Base-by-base conservation (phyloP, 352 stramenopile species). In the Phytopythium mirpurense region DNA sequence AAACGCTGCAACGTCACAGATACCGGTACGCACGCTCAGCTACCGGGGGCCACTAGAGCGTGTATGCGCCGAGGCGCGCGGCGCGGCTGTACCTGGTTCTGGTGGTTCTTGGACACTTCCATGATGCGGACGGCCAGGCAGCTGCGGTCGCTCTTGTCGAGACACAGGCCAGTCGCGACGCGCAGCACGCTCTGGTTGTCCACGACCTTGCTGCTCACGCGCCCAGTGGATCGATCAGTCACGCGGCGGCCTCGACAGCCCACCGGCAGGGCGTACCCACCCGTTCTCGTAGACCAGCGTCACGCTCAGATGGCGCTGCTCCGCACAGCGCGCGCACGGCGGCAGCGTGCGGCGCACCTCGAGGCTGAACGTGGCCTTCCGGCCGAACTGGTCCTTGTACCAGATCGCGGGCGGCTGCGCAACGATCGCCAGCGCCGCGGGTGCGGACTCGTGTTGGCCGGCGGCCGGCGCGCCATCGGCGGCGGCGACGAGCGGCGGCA, bases 61-160 rank as follows among this genome's bases (percentile, higher is more conserved):
- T n/a, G n/a, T n/a, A n/a, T n/a, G n/a, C n/a, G n/a, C n/a, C n/a
- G n/a, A n/a, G n/a, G n/a, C n/a, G n/a, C n/a, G n/a, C n/a, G n/a
- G n/a, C n/a, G n/a, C n/a, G n/a, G n/a, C n/a, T n/a, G n/a, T 57
- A 89, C 78, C 78, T 88, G 78, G 64, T 91, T 91, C 51, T 88
- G 67, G 43, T 91, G 78, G 59, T 91, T 91, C 63, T 91, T 91
- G 34, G 81, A 91, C 6, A 91, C 81, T 43, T 91, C 76, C 51
- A 83, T 83, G 56, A 91, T 89, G 18, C 81, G 81, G 29, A 91
- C 59, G 37, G 64, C 69, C 12, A 91, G 43, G 9, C 60, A 61
- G 53, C 74, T 91, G 23, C 69, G 48, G 43, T 76, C 60, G 31
- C 78, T 56, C 47, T 73, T 78, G 62, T 78, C 74, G 5, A 91